Conservation (phyloP, 257 asterid species). For the Perilla frutescens region DNA sequence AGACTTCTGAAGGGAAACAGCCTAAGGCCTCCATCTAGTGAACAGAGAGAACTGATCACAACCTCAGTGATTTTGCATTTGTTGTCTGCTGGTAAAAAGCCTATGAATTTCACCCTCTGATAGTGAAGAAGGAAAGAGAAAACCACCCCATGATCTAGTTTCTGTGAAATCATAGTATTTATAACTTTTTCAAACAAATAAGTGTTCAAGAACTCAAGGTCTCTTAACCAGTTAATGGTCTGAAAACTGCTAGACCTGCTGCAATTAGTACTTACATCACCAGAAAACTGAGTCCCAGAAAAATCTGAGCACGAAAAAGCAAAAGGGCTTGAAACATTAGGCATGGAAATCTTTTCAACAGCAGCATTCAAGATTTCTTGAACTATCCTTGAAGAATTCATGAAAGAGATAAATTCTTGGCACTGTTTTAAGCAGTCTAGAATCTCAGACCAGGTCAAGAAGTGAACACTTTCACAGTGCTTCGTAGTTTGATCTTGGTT, state of each 20-base stretch:
- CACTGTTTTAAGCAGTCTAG: slow-evolving; percentile 50
- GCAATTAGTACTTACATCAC: slow-evolving; percentile 44
- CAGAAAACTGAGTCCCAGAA: slow-evolving; percentile 42
- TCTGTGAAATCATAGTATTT: slow-evolving; percentile 43
- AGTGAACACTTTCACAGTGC: slow-evolving; percentile 37
- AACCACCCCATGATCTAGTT: slow-evolving; percentile 43
- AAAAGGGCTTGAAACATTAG: slow-evolving; percentile 39
- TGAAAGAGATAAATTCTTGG: slow-evolving; percentile 39
- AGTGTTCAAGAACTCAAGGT: slow-evolving; percentile 52
- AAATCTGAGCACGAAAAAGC: slow-evolving; percentile 44
- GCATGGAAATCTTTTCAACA: slow-evolving; percentile 39
- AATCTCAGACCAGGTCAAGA: slow-evolving; percentile 59
- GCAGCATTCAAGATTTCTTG: slow-evolving; percentile 49
- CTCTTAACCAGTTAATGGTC: slow-evolving; percentile 47
- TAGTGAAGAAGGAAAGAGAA: slow-evolving; percentile 54
- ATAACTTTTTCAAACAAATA: slow-evolving; percentile 43
- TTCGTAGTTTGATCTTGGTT: slow-evolving; percentile 38
- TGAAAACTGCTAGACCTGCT: slow-evolving; percentile 40
- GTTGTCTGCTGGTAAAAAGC: slow-evolving; percentile 15
- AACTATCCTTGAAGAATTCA: slow-evolving; percentile 34
- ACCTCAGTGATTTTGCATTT: slow-evolving; percentile 43
- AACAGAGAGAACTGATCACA: slow-evolving; percentile 39
- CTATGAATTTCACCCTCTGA: slow-evolving; percentile 39
- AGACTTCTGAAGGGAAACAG: slow-evolving; percentile 50
- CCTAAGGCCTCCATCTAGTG: slow-evolving; percentile 38